phyloP scores from a whole-genome alignment of 2,329 filamentous ascomycete genomes.

The Microcyclospora pomicola region DNA sequence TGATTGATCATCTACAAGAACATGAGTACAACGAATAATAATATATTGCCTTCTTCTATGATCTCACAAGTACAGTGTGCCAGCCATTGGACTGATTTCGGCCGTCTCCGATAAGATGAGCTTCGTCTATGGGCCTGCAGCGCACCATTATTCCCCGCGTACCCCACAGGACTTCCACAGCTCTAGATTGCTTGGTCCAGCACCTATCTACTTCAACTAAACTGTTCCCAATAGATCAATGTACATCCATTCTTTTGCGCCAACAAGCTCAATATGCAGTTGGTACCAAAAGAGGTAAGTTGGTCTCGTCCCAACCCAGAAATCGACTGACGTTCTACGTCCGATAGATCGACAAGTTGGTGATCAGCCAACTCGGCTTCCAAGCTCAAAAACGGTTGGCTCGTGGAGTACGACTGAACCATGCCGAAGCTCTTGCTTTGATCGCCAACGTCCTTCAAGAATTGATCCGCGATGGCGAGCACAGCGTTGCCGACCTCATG shows the following conservation, averaged over 20 bases:
- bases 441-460: slow-evolving; percentile 87
- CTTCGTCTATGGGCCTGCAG: too few relatives aligned
- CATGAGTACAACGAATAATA: too few relatives aligned
- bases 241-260: background rate
- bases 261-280: slow-evolving; percentile 18
- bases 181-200: too few relatives aligned
- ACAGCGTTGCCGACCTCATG: slow-evolving; percentile 90
- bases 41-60: too few relatives aligned
- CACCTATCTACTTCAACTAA: too few relatives aligned
- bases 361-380: slow-evolving; percentile 75
- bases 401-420: slow-evolving; percentile 76
- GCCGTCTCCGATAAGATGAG: too few relatives aligned
- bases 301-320: background rate
- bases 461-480: slow-evolving; percentile 90
- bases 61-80: background rate
- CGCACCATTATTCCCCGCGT: too few relatives aligned
- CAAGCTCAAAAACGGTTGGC: slow-evolving; percentile 81
- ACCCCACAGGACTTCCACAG: too few relatives aligned
- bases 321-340: background rate
- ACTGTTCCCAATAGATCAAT: background rate
- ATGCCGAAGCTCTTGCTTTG: slow-evolving; percentile 70
- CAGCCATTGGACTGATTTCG: background rate
- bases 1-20: too few relatives aligned
- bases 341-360: slow-evolving; percentile 80
- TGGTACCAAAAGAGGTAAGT: slow-evolving; percentile 23